Conservation (phyloP, 2,329 filamentous ascomycete species). For the Penicillium crustosum region DNA sequence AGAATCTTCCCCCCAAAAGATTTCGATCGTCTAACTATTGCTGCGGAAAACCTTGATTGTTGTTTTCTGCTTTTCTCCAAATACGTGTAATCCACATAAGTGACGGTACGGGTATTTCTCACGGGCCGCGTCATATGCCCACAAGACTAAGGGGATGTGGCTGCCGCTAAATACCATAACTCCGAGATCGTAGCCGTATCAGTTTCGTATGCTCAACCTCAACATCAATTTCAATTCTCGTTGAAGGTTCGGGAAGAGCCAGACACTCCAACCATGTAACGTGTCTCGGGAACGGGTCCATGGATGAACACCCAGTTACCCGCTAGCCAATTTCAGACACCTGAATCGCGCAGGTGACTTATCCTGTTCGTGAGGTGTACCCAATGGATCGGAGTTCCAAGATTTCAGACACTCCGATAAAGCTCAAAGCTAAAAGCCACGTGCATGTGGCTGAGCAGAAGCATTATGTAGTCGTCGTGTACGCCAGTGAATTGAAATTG, state of each 20-base stretch:
- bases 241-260: background rate
- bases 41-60: background rate
- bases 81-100: background rate
- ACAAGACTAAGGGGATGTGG: slow-evolving; percentile 1
- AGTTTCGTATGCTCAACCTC: background rate
- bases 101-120: slow-evolving; percentile 15
- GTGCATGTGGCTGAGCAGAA: slow-evolving; percentile 6
- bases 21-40: background rate
- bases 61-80: background rate
- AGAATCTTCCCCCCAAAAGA: background rate
- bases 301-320: background rate
- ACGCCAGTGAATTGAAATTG: background rate
- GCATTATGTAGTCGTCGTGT: background rate
- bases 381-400: background rate
- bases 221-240: background rate
- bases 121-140: slow-evolving; percentile 18
- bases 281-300: background rate
- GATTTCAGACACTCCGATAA: background rate
- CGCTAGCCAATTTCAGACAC: background rate
- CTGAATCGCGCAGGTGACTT: background rate
- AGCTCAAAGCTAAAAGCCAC: slow-evolving; percentile 1
- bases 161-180: slow-evolving; percentile 7
- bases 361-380: background rate
- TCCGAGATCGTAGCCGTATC: background rate
- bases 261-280: background rate